Evolutionary conservation across 1,284 basidiomycete genomes (phyloP).

Genomic region (Trametes hirsuta): DNA sequence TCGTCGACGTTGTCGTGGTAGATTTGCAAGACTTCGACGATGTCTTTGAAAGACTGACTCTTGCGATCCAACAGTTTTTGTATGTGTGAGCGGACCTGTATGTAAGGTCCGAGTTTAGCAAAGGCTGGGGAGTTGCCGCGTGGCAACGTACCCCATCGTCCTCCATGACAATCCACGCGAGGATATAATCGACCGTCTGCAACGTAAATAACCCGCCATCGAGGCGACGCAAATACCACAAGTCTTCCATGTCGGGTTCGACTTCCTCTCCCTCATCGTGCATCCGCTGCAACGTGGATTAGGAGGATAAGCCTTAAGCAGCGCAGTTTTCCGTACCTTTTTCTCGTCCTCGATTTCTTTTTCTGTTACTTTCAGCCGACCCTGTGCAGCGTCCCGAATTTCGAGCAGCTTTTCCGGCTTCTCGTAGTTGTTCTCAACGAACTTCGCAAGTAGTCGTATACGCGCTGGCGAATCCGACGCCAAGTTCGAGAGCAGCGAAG

Average conservation of each 20-base stretch:
- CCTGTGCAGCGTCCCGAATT: conserved; percentile 72
- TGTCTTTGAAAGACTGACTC: conserved; percentile 64
- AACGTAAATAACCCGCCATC: conserved; percentile 89
- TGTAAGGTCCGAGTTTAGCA: conserved; percentile 16
- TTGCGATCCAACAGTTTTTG: conserved; percentile 76
- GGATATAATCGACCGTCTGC: conserved; percentile 90
- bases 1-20: conserved; percentile 78
- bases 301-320: background rate
- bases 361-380: conserved; percentile 62
- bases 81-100: conserved; percentile 75
- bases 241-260: conserved; percentile 67
- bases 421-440: conserved; percentile 90
- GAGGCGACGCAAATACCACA: conserved; percentile 82
- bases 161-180: conserved; percentile 97
- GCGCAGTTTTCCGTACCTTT: conserved; percentile 48
- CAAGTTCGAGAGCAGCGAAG: conserved; percentile 89
- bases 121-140: background rate
- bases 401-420: conserved; percentile 94
- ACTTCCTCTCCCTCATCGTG: conserved; percentile 61
- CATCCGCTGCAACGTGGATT: conserved; percentile 46
- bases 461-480: conserved; percentile 83
- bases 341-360: conserved; percentile 67
- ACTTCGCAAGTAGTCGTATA: conserved; percentile 88
- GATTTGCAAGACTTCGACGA: conserved; percentile 65
- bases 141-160: conserved; percentile 85